A percentile compares a stretch with the other conserved stretches of the same genome.
These are phyloP conservation scores for Multifurca ochricompacta DNA, from an alignment of 768 basidiomycete species.

Conservation along the genomic window DNA sequence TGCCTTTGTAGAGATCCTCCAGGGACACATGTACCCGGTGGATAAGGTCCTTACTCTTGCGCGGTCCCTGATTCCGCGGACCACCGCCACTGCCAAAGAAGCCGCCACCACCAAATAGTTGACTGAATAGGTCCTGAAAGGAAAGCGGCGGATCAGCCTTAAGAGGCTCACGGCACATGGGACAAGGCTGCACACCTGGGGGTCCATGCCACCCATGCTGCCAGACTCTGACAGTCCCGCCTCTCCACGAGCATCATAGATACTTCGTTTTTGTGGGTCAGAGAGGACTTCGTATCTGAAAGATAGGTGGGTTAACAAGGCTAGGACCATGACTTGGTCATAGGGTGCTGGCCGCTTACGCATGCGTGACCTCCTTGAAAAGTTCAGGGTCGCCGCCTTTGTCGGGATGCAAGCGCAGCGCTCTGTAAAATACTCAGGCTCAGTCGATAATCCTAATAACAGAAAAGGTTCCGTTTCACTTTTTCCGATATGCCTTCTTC, in stretches of 20 bases:
- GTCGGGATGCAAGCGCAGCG: conserved; percentile 80
- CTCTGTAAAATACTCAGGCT: conserved; percentile 38
- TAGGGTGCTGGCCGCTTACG: conserved; percentile 47
- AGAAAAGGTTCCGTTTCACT: conserved; percentile 37
- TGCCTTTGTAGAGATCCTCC: conserved; percentile 98
- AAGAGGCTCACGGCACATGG: not conserved
- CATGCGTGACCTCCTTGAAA: conserved; percentile 96
- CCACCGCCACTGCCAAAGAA: conserved; percentile 64
- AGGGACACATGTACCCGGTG: conserved; percentile 95
- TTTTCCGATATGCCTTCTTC: conserved; percentile 95
- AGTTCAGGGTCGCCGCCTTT: conserved; percentile 94
- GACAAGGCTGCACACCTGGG: conserved; percentile 51
- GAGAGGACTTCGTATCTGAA: conserved; percentile 87
- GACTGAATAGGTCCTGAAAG: conserved; percentile 85
- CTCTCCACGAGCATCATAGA: conserved; percentile 90
- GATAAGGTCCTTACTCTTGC: conserved; percentile 96
- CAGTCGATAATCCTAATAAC: not conserved
- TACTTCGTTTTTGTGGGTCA: conserved; percentile 68
- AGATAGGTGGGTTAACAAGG: not conserved
- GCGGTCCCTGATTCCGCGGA: conserved; percentile 53
- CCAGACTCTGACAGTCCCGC: conserved; percentile 82
- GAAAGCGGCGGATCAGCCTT: not conserved
- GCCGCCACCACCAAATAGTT: conserved; percentile 80
- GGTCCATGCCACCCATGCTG: conserved; percentile 94
- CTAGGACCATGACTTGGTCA: conserved; percentile 11